These are phyloP conservation scores for Epichloe baconii DNA, from an alignment of 2,329 filamentous ascomycete species.

Conservation along the genomic window DNA sequence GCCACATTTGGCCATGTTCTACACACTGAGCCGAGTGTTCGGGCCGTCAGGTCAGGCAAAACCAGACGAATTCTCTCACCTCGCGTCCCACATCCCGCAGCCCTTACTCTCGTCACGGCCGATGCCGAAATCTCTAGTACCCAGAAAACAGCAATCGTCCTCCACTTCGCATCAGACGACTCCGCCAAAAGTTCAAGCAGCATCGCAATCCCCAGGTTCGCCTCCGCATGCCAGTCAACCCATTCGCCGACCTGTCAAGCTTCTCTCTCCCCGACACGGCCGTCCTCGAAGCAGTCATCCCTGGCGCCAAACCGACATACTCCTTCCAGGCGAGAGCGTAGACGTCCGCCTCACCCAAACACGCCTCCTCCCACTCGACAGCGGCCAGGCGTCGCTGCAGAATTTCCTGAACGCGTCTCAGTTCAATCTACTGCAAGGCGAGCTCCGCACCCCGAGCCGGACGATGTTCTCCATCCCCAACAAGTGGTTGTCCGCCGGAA, in stretches of 20 bases:
- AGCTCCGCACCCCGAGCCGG: constrained; percentile 25
- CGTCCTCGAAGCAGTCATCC: constrained; percentile 19
- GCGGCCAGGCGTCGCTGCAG: constrained; percentile 24
- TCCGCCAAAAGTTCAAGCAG: neutral
- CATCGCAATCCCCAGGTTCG: constrained; percentile 9
- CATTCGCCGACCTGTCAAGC: constrained; percentile 14
- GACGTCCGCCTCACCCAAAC: constrained; percentile 32
- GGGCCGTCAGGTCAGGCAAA: constrained; percentile 4
- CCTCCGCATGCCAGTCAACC: constrained; percentile 19
- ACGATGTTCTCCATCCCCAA: constrained; percentile 18
- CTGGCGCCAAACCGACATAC: constrained; percentile 25
- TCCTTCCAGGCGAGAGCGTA: constrained; percentile 32
- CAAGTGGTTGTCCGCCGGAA: constrained; percentile 7
- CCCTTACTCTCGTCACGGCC: constrained; percentile 25
- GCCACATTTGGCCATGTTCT: constrained; percentile 41
- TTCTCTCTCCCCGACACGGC: constrained; percentile 18
- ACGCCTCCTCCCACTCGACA: constrained; percentile 25
- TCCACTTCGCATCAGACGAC: constrained; percentile 31
- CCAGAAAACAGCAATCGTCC: constrained; percentile 24
- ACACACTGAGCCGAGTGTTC: constrained; percentile 15
- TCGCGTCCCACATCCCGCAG: constrained; percentile 32
- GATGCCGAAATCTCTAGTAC: constrained; percentile 15
- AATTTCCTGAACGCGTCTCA: constrained; percentile 31
- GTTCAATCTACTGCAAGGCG: constrained; percentile 31
- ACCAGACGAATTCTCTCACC: constrained; percentile 29